These are phyloP conservation scores for Salix suchowensis DNA, from an alignment of 345 rosid species.

Conservation along the genomic window DNA sequence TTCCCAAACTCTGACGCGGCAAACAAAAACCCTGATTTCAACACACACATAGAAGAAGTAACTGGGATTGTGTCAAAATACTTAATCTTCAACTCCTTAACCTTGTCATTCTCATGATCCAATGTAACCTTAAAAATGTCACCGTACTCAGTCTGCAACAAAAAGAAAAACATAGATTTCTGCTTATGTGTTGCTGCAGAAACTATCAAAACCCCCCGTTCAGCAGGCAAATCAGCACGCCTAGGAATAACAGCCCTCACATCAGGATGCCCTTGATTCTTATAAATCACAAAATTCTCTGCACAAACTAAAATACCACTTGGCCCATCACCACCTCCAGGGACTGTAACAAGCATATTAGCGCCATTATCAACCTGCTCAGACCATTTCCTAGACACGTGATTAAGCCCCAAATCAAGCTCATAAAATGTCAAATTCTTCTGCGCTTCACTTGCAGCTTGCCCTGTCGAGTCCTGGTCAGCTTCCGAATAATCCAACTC, in stretches of 20 bases:
- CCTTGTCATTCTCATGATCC: conserved; percentile 67
- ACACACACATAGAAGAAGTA: conserved; percentile 73
- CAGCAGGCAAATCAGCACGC: conserved; percentile 84
- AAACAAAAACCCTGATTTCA: conserved; percentile 86
- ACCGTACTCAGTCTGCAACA: conserved; percentile 93
- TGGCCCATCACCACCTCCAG: conserved; percentile 98
- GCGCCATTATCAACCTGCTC: conserved; percentile 97
- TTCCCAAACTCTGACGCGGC: conserved; percentile 96
- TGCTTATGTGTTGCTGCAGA: conserved; percentile 90
- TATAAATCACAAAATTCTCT: conserved; percentile 93
- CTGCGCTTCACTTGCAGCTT: conserved; percentile 84
- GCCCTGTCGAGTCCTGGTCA: conserved; percentile 86
- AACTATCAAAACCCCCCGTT: conserved; percentile 86
- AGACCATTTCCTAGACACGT: conserved; percentile 95
- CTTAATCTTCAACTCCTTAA: conserved; percentile 80
- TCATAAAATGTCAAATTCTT: conserved; percentile 92
- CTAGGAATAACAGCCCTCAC: conserved; percentile 92
- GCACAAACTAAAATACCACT: conserved; percentile 96
- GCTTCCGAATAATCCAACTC: conserved; percentile 98
- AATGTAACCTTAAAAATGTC: conserved; percentile 86
- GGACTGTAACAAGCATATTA: conserved; percentile 91
- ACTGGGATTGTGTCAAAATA: conserved; percentile 95
- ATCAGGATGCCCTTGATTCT: conserved; percentile 91
- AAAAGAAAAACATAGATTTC: conserved; percentile 83
- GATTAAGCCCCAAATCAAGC: conserved; percentile 93